A percentile compares a stretch with the other conserved stretches of the same genome.
phyloP scores from a whole-genome alignment of 306 rosid genomes.

The Pachyrhizus erosus region DNA sequence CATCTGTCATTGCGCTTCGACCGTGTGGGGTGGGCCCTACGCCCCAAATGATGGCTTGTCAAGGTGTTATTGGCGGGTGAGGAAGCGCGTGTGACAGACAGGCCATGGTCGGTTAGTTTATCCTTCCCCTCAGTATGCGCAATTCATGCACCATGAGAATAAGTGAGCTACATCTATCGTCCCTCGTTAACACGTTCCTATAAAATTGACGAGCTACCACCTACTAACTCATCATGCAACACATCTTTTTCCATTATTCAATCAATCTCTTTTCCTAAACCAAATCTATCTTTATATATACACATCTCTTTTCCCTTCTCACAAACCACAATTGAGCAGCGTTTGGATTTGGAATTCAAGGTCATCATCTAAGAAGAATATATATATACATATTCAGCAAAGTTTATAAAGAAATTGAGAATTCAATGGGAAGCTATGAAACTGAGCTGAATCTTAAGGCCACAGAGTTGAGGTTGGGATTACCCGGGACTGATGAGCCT shows the following conservation, averaged over 20 bases:
- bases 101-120: not conserved
- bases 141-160: slow-evolving; percentile 53
- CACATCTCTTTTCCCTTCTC: not conserved
- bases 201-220: slow-evolving; percentile 43
- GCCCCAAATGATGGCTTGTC: slow-evolving; percentile 11
- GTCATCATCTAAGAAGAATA: not conserved
- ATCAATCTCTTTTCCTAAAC: not conserved
- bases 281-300: not conserved
- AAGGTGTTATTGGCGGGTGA: slow-evolving; percentile 42
- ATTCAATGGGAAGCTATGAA: slow-evolving; percentile 39
- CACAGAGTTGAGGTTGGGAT: slow-evolving; percentile 74
- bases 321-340: slow-evolving; percentile 11
- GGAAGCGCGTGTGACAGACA: slow-evolving; percentile 48
- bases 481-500: slow-evolving; percentile 58
- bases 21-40: slow-evolving; percentile 33
- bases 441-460: slow-evolving; percentile 56
- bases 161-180: slow-evolving; percentile 39
- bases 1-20: slow-evolving; percentile 32
- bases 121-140: slow-evolving; percentile 26
- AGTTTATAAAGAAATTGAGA: slow-evolving; percentile 41
- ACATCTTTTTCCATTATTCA: slow-evolving; percentile 18
- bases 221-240: not conserved
- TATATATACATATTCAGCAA: not conserved
- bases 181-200: slow-evolving; percentile 30
- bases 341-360: slow-evolving; percentile 9